These are phyloP conservation scores for Alternaria tenuissima DNA, from an alignment of 2,329 filamentous ascomycete species.

Conservation along the genomic window DNA sequence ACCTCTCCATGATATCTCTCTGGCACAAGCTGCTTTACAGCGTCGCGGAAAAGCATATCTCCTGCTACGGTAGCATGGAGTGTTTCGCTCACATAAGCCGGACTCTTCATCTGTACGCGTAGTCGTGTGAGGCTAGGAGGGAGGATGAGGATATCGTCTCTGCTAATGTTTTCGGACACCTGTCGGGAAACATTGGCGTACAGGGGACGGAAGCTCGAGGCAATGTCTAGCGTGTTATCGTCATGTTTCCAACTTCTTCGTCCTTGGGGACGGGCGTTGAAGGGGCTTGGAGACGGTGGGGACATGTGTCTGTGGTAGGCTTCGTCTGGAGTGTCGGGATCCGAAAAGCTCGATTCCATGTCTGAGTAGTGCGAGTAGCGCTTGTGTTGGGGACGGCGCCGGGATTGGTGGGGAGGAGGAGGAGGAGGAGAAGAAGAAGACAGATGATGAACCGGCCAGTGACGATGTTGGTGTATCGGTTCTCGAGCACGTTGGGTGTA, in stretches of 20 bases:
- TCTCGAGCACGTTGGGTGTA: neutral
- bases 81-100: neutral
- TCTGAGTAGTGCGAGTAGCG: neutral
- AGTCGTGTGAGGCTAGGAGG: conserved; percentile 10
- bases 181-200: neutral
- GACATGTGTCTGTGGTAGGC: neutral
- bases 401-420: neutral
- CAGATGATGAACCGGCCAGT: neutral
- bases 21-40: conserved; percentile 18
- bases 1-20: neutral
- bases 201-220: neutral
- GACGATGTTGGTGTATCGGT: neutral
- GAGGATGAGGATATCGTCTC: conserved; percentile 16
- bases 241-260: neutral
- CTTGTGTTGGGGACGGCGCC: neutral
- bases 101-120: conserved; percentile 3
- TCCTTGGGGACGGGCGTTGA: neutral
- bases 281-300: neutral
- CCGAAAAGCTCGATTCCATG: neutral
- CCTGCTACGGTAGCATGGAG: conserved; percentile 16
- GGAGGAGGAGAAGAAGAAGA: no score
- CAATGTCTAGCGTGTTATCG: neutral
- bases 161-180: neutral
- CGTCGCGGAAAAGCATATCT: conserved; percentile 23
- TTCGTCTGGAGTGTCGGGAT: neutral